Conservation (phyloP, 2,329 filamentous ascomycete species). For the Coniochaeta hoffmannii region DNA sequence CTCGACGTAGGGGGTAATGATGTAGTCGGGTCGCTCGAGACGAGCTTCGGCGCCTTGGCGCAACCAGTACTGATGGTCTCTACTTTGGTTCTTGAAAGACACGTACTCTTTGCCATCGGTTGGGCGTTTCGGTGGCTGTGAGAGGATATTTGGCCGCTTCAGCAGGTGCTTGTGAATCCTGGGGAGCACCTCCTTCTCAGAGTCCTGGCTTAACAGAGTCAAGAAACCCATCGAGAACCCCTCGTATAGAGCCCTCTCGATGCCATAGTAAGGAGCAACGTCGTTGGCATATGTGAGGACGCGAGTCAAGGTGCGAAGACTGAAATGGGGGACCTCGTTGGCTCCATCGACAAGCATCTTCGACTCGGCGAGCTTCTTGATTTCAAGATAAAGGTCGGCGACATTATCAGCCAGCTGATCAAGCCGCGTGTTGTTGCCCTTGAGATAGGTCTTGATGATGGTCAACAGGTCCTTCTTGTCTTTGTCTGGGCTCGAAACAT, state of each 20-base stretch:
- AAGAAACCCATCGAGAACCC: slow-evolving; percentile 98
- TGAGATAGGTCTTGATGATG: slow-evolving; percentile 85
- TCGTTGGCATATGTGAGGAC: slow-evolving; percentile 83
- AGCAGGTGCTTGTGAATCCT: slow-evolving; percentile 73
- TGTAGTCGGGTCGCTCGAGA: slow-evolving; percentile 79
- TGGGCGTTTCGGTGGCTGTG: slow-evolving; percentile 70
- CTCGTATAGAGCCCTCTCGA: slow-evolving; percentile 83
- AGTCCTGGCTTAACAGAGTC: slow-evolving; percentile 76
- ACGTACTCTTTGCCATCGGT: slow-evolving; percentile 72
- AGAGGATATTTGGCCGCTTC: slow-evolving; percentile 61
- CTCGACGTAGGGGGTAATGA: slow-evolving; percentile 92
- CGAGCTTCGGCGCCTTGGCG: slow-evolving; percentile 62
- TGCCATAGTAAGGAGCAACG: slow-evolving; percentile 74
- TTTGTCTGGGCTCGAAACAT: slow-evolving; percentile 82
- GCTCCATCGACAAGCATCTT: slow-evolving; percentile 90
- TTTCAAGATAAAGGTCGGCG: slow-evolving; percentile 79
- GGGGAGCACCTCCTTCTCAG: slow-evolving; percentile 70
- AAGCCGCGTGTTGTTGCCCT: slow-evolving; percentile 61
- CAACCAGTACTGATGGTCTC: slow-evolving; percentile 79
- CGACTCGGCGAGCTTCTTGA: slow-evolving; percentile 71
- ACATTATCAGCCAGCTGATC: slow-evolving; percentile 72
- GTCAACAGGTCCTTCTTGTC: slow-evolving; percentile 79
- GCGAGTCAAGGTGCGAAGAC: slow-evolving; percentile 85
- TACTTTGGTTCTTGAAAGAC: slow-evolving; percentile 60
- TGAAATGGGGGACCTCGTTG: slow-evolving; percentile 94